Evolutionary conservation across 495 filamentous ascomycete genomes (phyloP), one percentile per base, ranked within the genome.

Genomic region (Podospora pseudopauciseta): DNA sequence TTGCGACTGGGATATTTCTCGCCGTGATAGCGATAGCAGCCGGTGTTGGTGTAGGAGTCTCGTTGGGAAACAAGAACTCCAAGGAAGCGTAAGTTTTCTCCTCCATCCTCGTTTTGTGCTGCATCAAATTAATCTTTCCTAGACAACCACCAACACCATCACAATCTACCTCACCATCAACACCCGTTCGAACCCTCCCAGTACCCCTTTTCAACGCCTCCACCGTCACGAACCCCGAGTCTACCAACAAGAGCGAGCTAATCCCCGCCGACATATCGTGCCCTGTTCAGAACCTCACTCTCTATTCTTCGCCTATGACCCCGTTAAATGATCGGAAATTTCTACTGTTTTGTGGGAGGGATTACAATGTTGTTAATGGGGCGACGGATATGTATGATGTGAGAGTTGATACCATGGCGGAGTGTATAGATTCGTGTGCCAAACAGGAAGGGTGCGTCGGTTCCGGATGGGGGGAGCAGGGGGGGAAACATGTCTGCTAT

Each of bases 401-500:
- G 61, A 49, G 64, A 2, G 63, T 63, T 30, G 56, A 65, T 28
- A 73, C 69, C 26, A 70, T 80, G 67, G 65, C 56, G 23, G 63
- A 73, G 6, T 81, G 79, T 55, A 74, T 81, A 23, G 71, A 76
- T 20, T 60, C 64, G 0, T 80, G 79, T 57, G 76, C 76, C 19
- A 6, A 49, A 5, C 53, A 66, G 32, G 44, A 62, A 0, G 71
- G 63, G 2, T 81, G 79, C 60, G 72, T 78, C 2, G 79, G 74
- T 19, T 78, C 75, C 1, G 77, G 79, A 1, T 80, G 77, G 77
- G 79, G 79, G 3, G 58, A 63, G 15, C 71, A 72, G 32, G 0
- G 70, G 1, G 75, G 71, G 30, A 67, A 68, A 32, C 79, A 75
- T 62, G 73, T 77, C 67, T 80, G 78, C 75, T 84, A 77, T 80